phyloP scores from a whole-genome alignment of 2,329 filamentous ascomycete species.

The Gremmenia infestans region DNA sequence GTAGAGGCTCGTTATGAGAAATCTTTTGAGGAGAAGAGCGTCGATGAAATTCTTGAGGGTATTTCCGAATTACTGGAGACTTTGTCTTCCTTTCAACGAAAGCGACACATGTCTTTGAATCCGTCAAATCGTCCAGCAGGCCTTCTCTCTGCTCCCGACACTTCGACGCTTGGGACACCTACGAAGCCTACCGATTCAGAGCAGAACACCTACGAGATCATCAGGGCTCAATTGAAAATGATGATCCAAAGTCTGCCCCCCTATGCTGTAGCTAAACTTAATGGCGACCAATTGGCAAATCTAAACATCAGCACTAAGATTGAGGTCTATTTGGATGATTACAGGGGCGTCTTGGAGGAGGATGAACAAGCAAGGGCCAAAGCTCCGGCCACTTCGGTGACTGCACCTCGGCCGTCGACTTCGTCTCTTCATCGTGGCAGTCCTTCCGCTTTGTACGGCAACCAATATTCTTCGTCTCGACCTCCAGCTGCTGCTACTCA shows the following conservation, averaged over 20 bases:
- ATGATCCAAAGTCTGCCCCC: constrained; percentile 49
- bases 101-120: constrained; percentile 65
- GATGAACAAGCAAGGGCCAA: constrained; percentile 37
- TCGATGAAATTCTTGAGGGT: constrained; percentile 65
- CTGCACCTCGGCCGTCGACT: constrained; percentile 14
- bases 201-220: constrained; percentile 45
- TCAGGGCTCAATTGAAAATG: constrained; percentile 47
- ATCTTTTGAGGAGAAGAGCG: constrained; percentile 52
- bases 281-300: constrained; percentile 49
- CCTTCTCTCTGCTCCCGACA: constrained; percentile 61
- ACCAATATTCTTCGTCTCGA: constrained; percentile 28
- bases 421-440: constrained; percentile 24
- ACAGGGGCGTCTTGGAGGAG: constrained; percentile 50
- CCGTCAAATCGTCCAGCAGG: constrained; percentile 56
- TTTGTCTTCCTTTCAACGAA: constrained; percentile 72
- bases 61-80: constrained; percentile 74
- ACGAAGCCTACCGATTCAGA: constrained; percentile 59
- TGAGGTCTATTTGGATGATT: constrained; percentile 41
- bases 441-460: constrained; percentile 29
- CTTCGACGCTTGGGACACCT: constrained; percentile 48
- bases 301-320: constrained; percentile 49
- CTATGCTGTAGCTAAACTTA: constrained; percentile 52
- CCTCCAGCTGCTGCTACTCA: constrained; percentile 18
- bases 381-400: constrained; percentile 19
- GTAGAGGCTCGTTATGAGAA: constrained; percentile 41